Base-by-base conservation (phyloP, 257 asterid species). In the Nicotiana tabacum region DNA sequence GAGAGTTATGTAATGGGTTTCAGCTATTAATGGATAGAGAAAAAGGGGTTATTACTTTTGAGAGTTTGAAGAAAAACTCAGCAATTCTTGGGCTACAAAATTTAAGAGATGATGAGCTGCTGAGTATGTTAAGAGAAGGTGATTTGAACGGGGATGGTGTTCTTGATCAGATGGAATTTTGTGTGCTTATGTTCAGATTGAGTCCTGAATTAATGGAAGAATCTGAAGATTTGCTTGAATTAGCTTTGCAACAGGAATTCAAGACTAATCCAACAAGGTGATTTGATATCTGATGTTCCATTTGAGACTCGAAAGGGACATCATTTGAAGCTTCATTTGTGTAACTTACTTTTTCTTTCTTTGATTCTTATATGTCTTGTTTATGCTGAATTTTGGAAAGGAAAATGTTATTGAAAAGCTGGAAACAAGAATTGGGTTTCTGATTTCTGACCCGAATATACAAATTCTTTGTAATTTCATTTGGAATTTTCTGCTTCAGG, bases 121-220 rank as follows among this genome's bases (percentile, higher is more conserved):
- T 62, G 85, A 86, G 95, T 30, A 94, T 94, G 97, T 12, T 93
- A 24, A 86, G 46, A 21, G 98, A 92, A 86, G 98, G 97, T 0
- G 96, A 94, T 79, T 81, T 89, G 13, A 67, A 94, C 66, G 91
- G 96, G 12, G 98, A 94, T 57, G 96, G 93, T 0, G 94, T 88
- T 1, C 89, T 94, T 29, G 87, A 94, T 82, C 89, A 90, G 90
- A 94, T 90, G 97, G 98, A 94, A 81, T 94, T 94, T 77, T 94
- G 98, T 39, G 96, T 92, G 35, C 91, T 94, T 9, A 94, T 94
- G 98, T 94, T 92, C 82, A 91, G 97, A 88, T 90, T 90, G 66
- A 92, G 97, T 86, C 98, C 98, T 3, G 91, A 94, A 27, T 77
- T 94, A 83, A 92, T 92, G 97, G 85, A 86, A 35, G 91, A 87